These are phyloP conservation scores for Stachybotrys elegans DNA, from an alignment of 2,329 filamentous ascomycete genomes.

Conservation along the genomic window DNA sequence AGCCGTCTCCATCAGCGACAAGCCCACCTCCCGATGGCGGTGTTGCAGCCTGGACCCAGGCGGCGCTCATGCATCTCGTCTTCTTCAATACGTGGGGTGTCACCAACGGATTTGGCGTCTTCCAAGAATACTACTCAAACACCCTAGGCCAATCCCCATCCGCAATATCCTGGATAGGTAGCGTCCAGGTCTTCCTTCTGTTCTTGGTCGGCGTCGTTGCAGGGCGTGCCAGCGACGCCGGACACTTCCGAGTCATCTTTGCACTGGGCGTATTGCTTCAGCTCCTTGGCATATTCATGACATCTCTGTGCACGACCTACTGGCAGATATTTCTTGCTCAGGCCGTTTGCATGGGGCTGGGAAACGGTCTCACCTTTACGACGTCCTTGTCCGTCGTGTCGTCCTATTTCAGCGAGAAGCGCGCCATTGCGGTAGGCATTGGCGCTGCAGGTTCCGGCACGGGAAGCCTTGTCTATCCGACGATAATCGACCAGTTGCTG, in stretches of 20 bases:
- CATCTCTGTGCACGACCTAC: conserved; percentile 35
- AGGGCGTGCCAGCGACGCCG: conserved; percentile 38
- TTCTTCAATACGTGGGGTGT: conserved; percentile 43
- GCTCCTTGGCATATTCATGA: conserved; percentile 39
- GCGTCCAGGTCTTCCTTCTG: conserved; percentile 36
- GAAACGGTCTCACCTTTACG: conserved; percentile 51
- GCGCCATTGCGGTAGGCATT: conserved; percentile 54
- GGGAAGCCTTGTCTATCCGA: conserved; percentile 50
- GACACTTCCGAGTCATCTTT: conserved; percentile 34
- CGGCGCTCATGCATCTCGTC: conserved; percentile 28
- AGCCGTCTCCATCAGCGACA: background rate
- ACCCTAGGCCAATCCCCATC: conserved; percentile 26
- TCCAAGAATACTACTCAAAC: conserved; percentile 39
- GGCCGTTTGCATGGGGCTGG: conserved; percentile 42
- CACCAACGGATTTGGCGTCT: conserved; percentile 39
- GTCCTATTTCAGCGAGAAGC: conserved; percentile 54
- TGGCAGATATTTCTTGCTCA: conserved; percentile 46
- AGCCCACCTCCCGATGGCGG: conserved; percentile 13
- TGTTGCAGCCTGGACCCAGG: conserved; percentile 24
- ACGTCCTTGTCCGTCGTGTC: conserved; percentile 55
- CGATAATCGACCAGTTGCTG: conserved; percentile 36
- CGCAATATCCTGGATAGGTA: conserved; percentile 39
- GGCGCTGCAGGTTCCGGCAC: conserved; percentile 53
- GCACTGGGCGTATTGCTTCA: conserved; percentile 31
- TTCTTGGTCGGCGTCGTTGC: conserved; percentile 35